phyloP scores from a whole-genome alignment of 2,329 filamentous ascomycete genomes.

The Trichoderma koningiopsis region DNA sequence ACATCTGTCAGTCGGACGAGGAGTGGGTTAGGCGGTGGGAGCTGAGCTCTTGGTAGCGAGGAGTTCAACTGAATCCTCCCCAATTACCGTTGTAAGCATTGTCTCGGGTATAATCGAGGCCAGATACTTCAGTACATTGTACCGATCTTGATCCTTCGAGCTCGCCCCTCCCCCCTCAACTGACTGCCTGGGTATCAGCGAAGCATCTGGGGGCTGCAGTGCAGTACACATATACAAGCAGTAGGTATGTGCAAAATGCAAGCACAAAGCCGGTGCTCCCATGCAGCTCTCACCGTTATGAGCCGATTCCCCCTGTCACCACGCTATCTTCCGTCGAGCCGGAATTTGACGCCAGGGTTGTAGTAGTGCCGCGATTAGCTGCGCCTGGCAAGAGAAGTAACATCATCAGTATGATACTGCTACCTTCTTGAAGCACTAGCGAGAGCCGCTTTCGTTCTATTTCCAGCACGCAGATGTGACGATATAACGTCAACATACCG shows the following conservation, averaged over 20 bases:
- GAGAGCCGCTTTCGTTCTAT: background rate
- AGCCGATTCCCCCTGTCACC: conserved; percentile 2
- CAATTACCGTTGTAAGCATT: conserved; percentile 8
- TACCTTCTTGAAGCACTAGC: background rate
- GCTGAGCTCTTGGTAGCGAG: conserved; percentile 3
- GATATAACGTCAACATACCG: background rate
- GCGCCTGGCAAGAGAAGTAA: background rate
- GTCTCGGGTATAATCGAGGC: conserved; percentile 19
- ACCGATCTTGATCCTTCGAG: conserved; percentile 12
- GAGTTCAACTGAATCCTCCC: background rate
- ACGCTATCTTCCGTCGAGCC: conserved; percentile 25
- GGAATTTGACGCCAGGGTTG: conserved; percentile 16
- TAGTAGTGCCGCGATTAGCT: conserved; percentile 5
- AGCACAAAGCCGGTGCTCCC: conserved; percentile 11
- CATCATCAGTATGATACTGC: background rate
- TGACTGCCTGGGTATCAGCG: background rate
- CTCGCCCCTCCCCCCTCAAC: background rate
- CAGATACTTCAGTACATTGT: background rate
- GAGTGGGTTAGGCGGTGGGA: background rate
- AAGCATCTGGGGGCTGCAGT: background rate
- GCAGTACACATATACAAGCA: background rate
- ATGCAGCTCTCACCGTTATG: conserved; percentile 16
- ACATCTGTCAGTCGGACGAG: background rate
- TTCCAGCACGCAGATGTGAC: background rate
- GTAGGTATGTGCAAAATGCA: background rate